Conservation (phyloP, 352 stramenopile species). For the Phytopythium vexans region DNA sequence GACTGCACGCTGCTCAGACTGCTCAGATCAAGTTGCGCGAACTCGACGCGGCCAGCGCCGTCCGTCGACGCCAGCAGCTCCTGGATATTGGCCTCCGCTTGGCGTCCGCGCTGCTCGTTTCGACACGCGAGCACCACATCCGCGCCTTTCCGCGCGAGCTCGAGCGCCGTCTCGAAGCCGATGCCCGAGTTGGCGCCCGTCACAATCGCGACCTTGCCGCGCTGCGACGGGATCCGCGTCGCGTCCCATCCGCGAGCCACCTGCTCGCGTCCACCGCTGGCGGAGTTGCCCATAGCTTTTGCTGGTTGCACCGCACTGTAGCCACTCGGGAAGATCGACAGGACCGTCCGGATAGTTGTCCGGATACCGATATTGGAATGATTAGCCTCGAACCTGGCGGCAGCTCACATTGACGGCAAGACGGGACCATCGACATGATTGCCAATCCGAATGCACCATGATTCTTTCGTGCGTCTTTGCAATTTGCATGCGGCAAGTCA, state of each 20-base stretch:
- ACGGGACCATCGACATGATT: too few relatives aligned
- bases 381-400: too few relatives aligned
- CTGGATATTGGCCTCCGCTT: conserved; percentile 13
- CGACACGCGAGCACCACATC: conserved; percentile 41
- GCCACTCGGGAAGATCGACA: too few relatives aligned
- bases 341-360: too few relatives aligned
- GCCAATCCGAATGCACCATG: too few relatives aligned
- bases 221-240: conserved; percentile 18
- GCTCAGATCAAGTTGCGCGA: conserved; percentile 42
- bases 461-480: too few relatives aligned
- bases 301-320: too few relatives aligned
- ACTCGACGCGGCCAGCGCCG: conserved; percentile 21
- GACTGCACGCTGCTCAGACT: conserved; percentile 29
- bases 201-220: conserved; percentile 23
- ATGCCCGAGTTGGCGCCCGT: conserved; percentile 43
- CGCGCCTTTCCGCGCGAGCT: conserved; percentile 26
- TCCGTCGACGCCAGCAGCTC: conserved; percentile 1
- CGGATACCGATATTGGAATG: too few relatives aligned
- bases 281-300: conserved; percentile 6
- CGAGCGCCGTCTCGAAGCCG: conserved; percentile 30
- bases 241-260: conserved; percentile 23
- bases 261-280: neutral
- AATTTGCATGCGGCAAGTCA: too few relatives aligned
- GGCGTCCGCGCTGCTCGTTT: conserved; percentile 9
- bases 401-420: too few relatives aligned